These are phyloP conservation scores for Nemophila menziesii DNA, from an alignment of 257 asterid species.

Conservation along the genomic window DNA sequence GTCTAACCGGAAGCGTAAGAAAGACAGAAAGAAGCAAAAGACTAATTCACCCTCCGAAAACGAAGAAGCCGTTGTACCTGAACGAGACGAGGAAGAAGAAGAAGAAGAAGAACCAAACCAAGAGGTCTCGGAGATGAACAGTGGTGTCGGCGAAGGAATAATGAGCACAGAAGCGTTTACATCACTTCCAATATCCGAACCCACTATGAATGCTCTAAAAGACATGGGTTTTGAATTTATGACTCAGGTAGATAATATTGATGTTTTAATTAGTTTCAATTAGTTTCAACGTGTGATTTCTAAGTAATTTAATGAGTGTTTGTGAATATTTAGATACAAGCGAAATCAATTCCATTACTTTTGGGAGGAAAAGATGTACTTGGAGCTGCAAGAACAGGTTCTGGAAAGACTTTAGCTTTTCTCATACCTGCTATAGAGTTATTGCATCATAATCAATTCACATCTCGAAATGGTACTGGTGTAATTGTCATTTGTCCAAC, in stretches of 20 bases:
- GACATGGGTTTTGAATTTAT: constrained; percentile 64
- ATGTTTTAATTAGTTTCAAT: not conserved
- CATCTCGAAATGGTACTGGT: constrained; percentile 88
- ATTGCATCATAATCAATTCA: constrained; percentile 34
- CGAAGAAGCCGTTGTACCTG: not conserved
- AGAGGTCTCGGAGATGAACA: constrained; percentile 31
- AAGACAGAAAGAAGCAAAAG: constrained; percentile 3
- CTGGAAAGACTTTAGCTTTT: constrained; percentile 95
- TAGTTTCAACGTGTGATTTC: not conserved
- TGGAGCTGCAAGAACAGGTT: constrained; percentile 99
- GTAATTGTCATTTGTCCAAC: constrained; percentile 88
- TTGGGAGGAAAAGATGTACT: constrained; percentile 82
- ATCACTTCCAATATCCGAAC: constrained; percentile 41
- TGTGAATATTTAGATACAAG: constrained; percentile 57
- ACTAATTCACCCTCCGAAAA: not conserved
- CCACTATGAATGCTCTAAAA: constrained; percentile 58
- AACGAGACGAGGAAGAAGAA: constrained; percentile 13
- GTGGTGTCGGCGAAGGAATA: constrained; percentile 34
- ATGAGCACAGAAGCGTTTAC: constrained; percentile 65
- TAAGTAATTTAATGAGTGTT: no score
- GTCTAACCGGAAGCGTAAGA: constrained; percentile 10
- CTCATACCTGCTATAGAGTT: constrained; percentile 82
- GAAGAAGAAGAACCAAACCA: constrained; percentile 22
- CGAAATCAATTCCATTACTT: constrained; percentile 77
- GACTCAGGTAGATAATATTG: constrained; percentile 63